Base-by-base conservation (phyloP, 495 filamentous ascomycete genomes). In the Xylaria grammica region DNA sequence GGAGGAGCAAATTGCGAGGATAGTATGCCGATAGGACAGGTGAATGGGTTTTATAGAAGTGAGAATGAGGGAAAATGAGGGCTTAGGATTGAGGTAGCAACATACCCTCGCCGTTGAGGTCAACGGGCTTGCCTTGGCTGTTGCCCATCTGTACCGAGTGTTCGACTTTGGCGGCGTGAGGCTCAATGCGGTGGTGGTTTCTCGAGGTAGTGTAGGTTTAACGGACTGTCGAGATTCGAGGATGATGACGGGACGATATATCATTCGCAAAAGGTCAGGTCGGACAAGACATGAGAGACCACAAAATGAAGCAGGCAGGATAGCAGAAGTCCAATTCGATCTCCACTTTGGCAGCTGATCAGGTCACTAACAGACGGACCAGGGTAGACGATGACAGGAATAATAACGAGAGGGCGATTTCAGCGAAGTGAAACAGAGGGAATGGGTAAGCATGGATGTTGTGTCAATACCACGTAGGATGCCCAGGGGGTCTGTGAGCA, bases 31-130 rank as follows among this genome's bases (percentile, higher is more conserved):
- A 63, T 50, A 63, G 62, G 63, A 36, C 30, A 34, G 24, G 60
- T 62, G n/a, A 45, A 57, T 9, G 38, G 30, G 53, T 52, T 65
- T 38, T 13, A 57, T 22, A 29, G 27, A 48, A 62, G 36, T 22
- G 26, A 40, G 52, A 68, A 46, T 67, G n/a, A 36, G 42, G 29
- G 29, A 32, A 20, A 26, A 32, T 30, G 46, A 38, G 24, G 38
- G 27, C 20, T 1, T 38, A 58, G 32, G 32, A 32, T 55, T 22
- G 34, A 19, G 27, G 46, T 36, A 20, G 36, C n/a, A 50, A 86
- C 90, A 72, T 79, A 97, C 94, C 91, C 85, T 97, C 92, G 81
- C 96, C 93, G 75, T 90, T 91, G 80, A 93, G 90, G 72, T 90
- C 88, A 78, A 97, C 87, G 74, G 90, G 93, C 77, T 97, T 97